Evolutionary conservation across 805 yeast species (phyloP).

Genomic region (Candida schatavii): DNA sequence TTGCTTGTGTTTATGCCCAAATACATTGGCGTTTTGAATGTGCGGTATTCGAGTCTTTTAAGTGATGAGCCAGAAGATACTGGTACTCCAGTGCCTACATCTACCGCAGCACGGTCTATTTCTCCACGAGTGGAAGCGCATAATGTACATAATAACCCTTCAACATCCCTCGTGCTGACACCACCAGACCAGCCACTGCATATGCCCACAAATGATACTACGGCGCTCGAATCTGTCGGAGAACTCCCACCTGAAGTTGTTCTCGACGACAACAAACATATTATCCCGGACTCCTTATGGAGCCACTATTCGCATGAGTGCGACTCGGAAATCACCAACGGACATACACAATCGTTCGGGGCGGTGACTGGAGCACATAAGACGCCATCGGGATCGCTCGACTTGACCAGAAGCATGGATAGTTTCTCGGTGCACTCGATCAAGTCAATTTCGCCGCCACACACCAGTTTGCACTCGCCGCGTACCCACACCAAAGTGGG

Average conservation of each 20-base stretch:
- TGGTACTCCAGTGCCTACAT: neutral
- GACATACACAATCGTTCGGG: neutral
- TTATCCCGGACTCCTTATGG: slow-evolving; percentile 80
- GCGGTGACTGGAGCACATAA: slow-evolving; percentile 15
- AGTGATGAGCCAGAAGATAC: slow-evolving; percentile 19
- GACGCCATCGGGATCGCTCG: slow-evolving; percentile 5
- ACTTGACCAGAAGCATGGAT: slow-evolving; percentile 7
- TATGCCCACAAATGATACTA: slow-evolving; percentile 15
- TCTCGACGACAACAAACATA: slow-evolving; percentile 87
- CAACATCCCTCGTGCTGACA: neutral
- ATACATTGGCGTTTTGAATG: slow-evolving; percentile 92
- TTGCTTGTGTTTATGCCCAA: slow-evolving; percentile 85
- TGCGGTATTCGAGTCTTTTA: slow-evolving; percentile 63
- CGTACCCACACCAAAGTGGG: slow-evolving; percentile 19
- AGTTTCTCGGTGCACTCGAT: slow-evolving; percentile 11
- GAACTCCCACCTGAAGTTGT: slow-evolving; percentile 74
- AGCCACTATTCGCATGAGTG: slow-evolving; percentile 47
- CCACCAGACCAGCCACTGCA: slow-evolving; percentile 14
- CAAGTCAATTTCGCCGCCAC: slow-evolving; percentile 1
- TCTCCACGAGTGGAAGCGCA: neutral
- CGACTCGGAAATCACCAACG: neutral
- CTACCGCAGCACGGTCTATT: neutral
- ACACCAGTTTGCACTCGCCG: slow-evolving; percentile 6
- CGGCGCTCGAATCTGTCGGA: slow-evolving; percentile 14
- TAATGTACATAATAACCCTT: neutral